Conservation (phyloP, 192 early-diverging fungal genomes). For the Coemansia sp. region DNA sequence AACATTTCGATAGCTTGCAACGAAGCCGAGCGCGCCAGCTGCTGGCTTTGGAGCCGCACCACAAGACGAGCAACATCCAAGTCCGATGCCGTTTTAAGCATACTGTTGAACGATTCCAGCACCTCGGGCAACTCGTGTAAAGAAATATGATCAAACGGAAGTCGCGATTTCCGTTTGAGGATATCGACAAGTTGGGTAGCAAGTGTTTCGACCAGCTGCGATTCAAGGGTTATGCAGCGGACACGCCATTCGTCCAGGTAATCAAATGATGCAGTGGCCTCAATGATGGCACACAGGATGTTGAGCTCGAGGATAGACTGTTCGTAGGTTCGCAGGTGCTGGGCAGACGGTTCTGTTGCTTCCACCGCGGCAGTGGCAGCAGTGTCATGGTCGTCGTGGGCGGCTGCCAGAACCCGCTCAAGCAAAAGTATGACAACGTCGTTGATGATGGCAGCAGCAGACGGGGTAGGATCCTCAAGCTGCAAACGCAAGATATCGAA, state of each 20-base stretch:
- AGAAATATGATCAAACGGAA: conserved; percentile 15
- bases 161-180: conserved; percentile 20
- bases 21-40: conserved; percentile 6
- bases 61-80: conserved; percentile 31
- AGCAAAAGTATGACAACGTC: conserved; percentile 4
- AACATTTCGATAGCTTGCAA: conserved; percentile 11
- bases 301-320: conserved; percentile 37
- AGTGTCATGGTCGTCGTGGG: not conserved
- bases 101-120: conserved; percentile 18
- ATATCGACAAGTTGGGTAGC: conserved; percentile 14
- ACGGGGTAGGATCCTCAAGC: conserved; percentile 11
- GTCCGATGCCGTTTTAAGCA: conserved; percentile 27
- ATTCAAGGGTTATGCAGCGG: not conserved
- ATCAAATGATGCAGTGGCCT: not conserved
- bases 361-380: not conserved
- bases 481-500: conserved; percentile 24
- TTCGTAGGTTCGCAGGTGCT: conserved; percentile 25
- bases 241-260: not conserved
- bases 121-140: not conserved
- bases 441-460: not conserved
- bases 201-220: conserved; percentile 8
- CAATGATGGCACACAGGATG: conserved; percentile 12
- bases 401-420: conserved; percentile 10
- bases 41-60: conserved; percentile 25
- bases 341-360: not conserved